phyloP scores from a whole-genome alignment of 768 basidiomycete species.

The Glaciozyma antarctica region DNA sequence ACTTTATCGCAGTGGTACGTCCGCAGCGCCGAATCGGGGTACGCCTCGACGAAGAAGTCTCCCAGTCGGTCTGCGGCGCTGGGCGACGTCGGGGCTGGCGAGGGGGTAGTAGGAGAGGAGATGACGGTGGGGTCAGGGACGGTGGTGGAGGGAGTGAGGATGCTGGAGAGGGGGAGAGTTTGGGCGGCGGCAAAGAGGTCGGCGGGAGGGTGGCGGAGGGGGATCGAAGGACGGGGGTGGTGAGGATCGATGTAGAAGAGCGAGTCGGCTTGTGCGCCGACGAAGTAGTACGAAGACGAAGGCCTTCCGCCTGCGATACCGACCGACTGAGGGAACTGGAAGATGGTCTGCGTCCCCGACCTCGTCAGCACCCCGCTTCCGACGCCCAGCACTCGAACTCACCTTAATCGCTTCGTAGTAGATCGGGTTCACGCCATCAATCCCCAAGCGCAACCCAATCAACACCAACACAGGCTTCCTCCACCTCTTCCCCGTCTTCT shows the following conservation, averaged over 20 bases:
- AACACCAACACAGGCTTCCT: conserved; percentile 74
- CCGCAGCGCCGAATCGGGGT: conserved; percentile 59
- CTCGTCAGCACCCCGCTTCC: neutral
- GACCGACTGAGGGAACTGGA: conserved; percentile 87
- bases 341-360: conserved; percentile 52
- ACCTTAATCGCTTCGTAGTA: conserved; percentile 82
- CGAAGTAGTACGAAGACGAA: conserved; percentile 95
- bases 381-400: conserved; percentile 21
- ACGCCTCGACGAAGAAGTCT: conserved; percentile 57
- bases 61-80: conserved; percentile 33
- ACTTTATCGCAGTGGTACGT: conserved; percentile 97
- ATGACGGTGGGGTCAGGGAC: conserved; percentile 31
- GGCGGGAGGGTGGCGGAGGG: conserved; percentile 42
- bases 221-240: conserved; percentile 63
- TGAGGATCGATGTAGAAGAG: conserved; percentile 50
- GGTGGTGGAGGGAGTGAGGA: neutral
- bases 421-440: conserved; percentile 89
- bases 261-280: conserved; percentile 79
- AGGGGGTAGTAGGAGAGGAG: conserved; percentile 1
- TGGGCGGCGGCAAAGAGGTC: conserved; percentile 8
- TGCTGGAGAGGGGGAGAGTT: conserved; percentile 3
- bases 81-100: conserved; percentile 42
- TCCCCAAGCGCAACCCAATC: conserved; percentile 72
- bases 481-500: conserved; percentile 48
- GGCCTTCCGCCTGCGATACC: conserved; percentile 96